Evolutionary conservation across 2,329 filamentous ascomycete genomes (phyloP), one percentile per base, ranked within the genome.

Genomic region (Fusarium praegraminearum): DNA sequence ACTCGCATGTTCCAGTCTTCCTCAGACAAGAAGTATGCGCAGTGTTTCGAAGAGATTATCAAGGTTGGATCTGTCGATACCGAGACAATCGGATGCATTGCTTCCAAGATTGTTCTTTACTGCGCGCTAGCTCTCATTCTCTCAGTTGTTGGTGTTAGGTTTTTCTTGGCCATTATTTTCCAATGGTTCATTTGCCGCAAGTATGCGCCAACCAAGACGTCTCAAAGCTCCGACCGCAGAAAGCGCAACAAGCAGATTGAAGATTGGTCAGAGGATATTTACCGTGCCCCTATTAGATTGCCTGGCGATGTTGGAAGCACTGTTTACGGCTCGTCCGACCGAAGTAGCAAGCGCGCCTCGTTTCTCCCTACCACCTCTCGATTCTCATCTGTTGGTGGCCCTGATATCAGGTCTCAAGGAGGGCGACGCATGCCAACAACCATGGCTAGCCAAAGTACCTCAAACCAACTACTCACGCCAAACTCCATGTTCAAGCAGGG

Each of bases 191-290:
- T 98, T 71, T 92, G 92, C 78, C 90, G 91, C 72, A 91, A 90
- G 69, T 98, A 95, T 76, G 94, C 91, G 5, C 93, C 95, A 1
- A 83, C 87, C 49, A 97, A 93, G 80, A 97, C 95, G 1, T 95
- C 93, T 4, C 91, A 97, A 79, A 89, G 89, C 18, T 89, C 90
- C 7, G 89, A 96, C 78, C 89, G 90, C 70, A 94, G 95, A 78
- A 91, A 94, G 81, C 90, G 96, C 62, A 91, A 94, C 73, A 90
- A 91, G 73, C 94, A 98, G 81, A 99, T 99, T 70, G 96, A 99
- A 79, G 95, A 98, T 75, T 99, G 96, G 96, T 91, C 91, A 16
- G 93, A 98, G 70, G 96, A 99, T 76, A 99, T 99, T 74, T 98
- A 99, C 80, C 92, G 94, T 44, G 92, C 95, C 5, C 93, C 94